Conservation (phyloP, 2,329 filamentous ascomycete species). For the Sarocladium brachiariae region DNA sequence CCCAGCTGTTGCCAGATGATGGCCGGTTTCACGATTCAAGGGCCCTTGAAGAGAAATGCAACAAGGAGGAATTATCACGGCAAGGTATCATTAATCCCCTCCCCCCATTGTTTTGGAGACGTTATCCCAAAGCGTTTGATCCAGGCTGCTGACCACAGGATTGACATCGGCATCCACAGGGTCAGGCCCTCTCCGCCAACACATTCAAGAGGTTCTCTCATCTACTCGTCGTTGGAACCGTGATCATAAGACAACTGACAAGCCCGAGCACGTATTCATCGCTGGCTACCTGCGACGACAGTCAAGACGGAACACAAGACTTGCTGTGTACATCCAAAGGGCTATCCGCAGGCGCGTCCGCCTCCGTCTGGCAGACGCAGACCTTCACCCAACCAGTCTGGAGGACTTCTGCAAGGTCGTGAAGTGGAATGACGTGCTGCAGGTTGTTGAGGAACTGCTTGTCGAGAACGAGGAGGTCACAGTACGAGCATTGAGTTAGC, state of each 20-base stretch:
- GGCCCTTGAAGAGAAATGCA: background rate
- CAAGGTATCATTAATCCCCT: too few relatives aligned
- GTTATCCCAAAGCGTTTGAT: too few relatives aligned
- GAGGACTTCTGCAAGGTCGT: conserved; percentile 27
- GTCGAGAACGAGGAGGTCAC: conserved; percentile 19
- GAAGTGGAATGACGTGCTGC: conserved; percentile 27
- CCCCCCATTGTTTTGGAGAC: too few relatives aligned
- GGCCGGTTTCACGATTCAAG: background rate
- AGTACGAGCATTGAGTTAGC: conserved; percentile 16
- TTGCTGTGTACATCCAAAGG: conserved; percentile 28
- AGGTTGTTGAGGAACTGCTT: conserved; percentile 24
- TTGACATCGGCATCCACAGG: too few relatives aligned
- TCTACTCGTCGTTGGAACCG: conserved; percentile 33
- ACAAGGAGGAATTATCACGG: too few relatives aligned
- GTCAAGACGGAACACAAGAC: conserved; percentile 25
- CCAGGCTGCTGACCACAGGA: too few relatives aligned
- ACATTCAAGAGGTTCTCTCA: conserved; percentile 27
- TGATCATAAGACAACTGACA: conserved; percentile 27
- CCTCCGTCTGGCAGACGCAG: conserved; percentile 9
- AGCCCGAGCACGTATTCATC: conserved; percentile 24
- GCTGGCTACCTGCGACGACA: conserved; percentile 29
- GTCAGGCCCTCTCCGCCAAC: conserved; percentile 10
- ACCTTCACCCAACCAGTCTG: conserved; percentile 19
- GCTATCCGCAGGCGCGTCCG: conserved; percentile 21
- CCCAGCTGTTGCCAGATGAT: conserved; percentile 3